Conservation (phyloP, 345 rosid genomes). For the Hibiscus tridactylites region DNA sequence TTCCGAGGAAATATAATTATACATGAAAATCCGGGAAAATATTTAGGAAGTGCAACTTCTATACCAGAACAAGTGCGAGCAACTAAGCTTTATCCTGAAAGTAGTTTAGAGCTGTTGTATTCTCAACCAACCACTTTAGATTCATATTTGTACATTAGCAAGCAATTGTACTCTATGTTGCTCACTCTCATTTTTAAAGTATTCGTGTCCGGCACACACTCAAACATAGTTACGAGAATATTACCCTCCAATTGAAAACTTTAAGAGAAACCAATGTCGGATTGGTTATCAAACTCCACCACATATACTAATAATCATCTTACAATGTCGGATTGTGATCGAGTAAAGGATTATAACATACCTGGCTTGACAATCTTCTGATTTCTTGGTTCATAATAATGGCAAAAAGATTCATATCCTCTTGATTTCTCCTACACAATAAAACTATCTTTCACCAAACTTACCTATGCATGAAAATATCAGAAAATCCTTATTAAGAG, state of each 20-base stretch:
- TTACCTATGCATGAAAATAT: constrained; percentile 1
- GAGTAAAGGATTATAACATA: constrained; percentile 7
- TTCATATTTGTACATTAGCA: background rate
- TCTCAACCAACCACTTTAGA: background rate
- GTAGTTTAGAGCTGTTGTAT: background rate
- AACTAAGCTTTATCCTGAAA: background rate
- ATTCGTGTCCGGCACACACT: too few species aligned
- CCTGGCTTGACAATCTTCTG: constrained; percentile 82
- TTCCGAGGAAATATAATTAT: too few species aligned
- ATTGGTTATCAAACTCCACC: too few species aligned
- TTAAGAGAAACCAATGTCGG: too few species aligned
- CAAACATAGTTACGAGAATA: background rate
- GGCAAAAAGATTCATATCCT: constrained; percentile 75
- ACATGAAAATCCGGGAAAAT: background rate
- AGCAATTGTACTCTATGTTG: background rate
- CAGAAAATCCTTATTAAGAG: background rate
- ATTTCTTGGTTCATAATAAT: constrained; percentile 95
- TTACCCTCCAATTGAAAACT: background rate
- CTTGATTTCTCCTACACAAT: constrained; percentile 65
- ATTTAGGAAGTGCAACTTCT: background rate
- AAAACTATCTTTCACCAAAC: constrained; percentile 10
- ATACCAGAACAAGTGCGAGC: background rate
- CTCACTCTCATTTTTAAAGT: too few species aligned
- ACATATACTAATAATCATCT: background rate
- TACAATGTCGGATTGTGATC: background rate